Evolutionary conservation across 306 rosid species (phyloP).

Genomic region (Luffa aegyptiaca): DNA sequence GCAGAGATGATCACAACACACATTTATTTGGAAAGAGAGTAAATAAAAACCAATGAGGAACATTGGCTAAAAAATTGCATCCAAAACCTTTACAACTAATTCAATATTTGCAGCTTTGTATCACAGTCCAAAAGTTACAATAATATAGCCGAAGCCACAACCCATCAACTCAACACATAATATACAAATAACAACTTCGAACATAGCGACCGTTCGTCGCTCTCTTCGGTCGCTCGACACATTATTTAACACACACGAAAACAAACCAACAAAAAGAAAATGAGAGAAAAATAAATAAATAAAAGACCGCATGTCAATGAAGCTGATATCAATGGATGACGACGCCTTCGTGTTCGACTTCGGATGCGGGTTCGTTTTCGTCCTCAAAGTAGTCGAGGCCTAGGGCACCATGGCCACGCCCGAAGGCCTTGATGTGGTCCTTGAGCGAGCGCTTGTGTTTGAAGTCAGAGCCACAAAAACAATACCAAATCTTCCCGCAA

Average conservation of each 20-base stretch:
- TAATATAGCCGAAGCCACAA: neutral
- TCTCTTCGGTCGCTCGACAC: neutral
- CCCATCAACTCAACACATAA: neutral
- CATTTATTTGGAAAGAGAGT: too few species aligned
- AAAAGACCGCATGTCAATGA: neutral
- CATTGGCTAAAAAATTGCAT: neutral
- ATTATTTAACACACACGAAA: neutral
- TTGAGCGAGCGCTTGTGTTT: conserved; percentile 64
- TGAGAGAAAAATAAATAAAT: neutral
- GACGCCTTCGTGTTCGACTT: conserved; percentile 39
- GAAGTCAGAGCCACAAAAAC: conserved; percentile 61
- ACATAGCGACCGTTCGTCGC: neutral
- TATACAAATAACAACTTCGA: neutral
- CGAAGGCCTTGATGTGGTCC: conserved; percentile 54
- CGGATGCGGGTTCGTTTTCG: conserved; percentile 42
- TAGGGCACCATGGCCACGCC: conserved; percentile 40
- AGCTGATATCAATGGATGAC: neutral
- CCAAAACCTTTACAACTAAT: neutral
- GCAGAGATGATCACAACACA: too few species aligned
- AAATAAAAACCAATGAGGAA: too few species aligned
- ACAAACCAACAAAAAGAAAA: neutral
- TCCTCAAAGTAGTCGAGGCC: conserved; percentile 35
- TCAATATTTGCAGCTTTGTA: neutral
- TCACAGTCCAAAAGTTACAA: neutral
- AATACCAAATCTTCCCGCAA: conserved; percentile 54